Conservation (phyloP, 257 asterid species). For the Mitragyna speciosa region DNA sequence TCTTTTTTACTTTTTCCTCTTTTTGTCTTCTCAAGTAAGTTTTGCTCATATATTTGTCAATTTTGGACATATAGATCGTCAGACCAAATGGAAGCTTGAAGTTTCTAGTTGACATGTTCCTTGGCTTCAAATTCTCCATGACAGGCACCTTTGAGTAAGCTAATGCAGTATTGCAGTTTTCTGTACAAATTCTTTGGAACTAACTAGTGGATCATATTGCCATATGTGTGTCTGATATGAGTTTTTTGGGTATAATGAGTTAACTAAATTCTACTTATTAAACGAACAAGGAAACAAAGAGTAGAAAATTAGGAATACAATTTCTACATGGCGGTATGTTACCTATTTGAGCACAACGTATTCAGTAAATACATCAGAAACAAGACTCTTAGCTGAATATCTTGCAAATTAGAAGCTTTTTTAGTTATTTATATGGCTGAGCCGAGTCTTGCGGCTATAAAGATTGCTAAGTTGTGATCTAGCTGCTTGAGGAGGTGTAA, state of each 20-base stretch:
- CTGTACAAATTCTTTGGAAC: background rate
- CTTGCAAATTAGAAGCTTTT: background rate
- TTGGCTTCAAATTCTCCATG: conserved; percentile 84
- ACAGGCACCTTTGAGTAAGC: conserved; percentile 78
- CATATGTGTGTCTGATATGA: background rate
- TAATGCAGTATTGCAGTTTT: background rate
- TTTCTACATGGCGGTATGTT: too few relatives aligned
- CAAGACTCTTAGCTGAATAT: background rate
- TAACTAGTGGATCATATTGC: background rate
- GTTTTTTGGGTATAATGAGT: background rate
- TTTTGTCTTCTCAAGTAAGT: background rate
- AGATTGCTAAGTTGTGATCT: background rate
- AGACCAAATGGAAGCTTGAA: conserved; percentile 64
- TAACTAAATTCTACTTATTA: background rate
- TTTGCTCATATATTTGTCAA: background rate
- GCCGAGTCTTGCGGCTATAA: background rate
- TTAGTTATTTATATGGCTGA: background rate
- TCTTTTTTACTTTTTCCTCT: background rate
- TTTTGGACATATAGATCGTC: conserved; percentile 47
- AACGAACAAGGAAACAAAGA: background rate
- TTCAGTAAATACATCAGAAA: too few relatives aligned
- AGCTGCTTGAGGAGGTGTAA: background rate
- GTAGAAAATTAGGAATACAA: background rate
- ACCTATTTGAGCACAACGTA: background rate
- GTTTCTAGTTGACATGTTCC: conserved; percentile 62